phyloP scores from a whole-genome alignment of 2,329 filamentous ascomycete genomes.

The Lojkania enalia region DNA sequence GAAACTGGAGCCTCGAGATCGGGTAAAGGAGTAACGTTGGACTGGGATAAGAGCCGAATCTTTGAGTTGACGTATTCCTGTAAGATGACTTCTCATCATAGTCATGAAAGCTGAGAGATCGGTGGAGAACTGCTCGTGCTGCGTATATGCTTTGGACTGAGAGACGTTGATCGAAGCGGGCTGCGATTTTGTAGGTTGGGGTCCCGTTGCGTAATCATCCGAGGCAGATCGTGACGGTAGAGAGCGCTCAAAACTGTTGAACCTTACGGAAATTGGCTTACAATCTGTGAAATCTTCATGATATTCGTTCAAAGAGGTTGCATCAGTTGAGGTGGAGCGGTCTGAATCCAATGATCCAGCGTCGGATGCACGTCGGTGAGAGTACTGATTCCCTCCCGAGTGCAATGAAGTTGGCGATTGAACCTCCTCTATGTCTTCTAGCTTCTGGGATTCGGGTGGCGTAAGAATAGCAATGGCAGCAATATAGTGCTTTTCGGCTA shows the following conservation, averaged over 20 bases:
- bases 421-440: slow-evolving; percentile 21
- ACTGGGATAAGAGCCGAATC: slow-evolving; percentile 12
- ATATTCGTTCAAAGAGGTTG: slow-evolving; percentile 21
- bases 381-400: slow-evolving; percentile 18
- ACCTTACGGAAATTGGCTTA: slow-evolving; percentile 4
- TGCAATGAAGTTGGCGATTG: slow-evolving; percentile 22
- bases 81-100: slow-evolving; percentile 35
- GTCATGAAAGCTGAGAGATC: slow-evolving; percentile 29
- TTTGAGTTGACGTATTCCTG: slow-evolving; percentile 29
- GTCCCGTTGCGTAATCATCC: slow-evolving; percentile 6
- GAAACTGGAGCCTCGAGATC: slow-evolving; percentile 20
- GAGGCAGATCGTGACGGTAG: slow-evolving; percentile 5
- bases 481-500: slow-evolving; percentile 41
- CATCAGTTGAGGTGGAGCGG: slow-evolving; percentile 26
- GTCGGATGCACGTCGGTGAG: slow-evolving; percentile 19
- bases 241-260: slow-evolving; percentile 4
- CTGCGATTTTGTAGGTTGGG: slow-evolving; percentile 7
- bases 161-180: slow-evolving; percentile 12
- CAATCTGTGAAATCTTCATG: slow-evolving; percentile 8
- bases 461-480: slow-evolving; percentile 32
- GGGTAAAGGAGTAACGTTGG: slow-evolving; percentile 19
- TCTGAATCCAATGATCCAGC: slow-evolving; percentile 27
- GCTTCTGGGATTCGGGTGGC: slow-evolving; percentile 12
- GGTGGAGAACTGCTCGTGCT: slow-evolving; percentile 26
- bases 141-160: slow-evolving; percentile 8